Percentiles rank a stretch among this genome's conserved stretches.
phyloP scores from a whole-genome alignment of 2,329 filamentous ascomycete genomes.

The Myrmaecium sp. region DNA sequence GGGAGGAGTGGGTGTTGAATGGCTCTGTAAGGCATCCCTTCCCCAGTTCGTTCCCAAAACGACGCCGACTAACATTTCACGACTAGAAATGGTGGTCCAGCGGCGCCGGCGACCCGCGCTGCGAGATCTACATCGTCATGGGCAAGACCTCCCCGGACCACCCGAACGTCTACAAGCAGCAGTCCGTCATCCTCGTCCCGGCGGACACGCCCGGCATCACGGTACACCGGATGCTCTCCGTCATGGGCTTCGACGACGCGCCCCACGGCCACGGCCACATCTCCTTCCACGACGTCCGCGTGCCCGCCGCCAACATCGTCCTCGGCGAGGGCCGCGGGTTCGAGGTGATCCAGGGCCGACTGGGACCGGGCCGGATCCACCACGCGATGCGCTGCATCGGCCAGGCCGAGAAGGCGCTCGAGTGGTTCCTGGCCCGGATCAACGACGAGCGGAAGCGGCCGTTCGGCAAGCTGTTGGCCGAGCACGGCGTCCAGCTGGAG shows the following conservation, averaged over 20 bases:
- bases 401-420: constrained; percentile 70
- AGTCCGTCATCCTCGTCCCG: constrained; percentile 84
- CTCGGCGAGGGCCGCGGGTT: constrained; percentile 89
- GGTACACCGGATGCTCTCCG: constrained; percentile 83
- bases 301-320: constrained; percentile 69
- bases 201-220: constrained; percentile 67
- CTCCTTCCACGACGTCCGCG: constrained; percentile 73
- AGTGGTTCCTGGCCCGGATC: constrained; percentile 87
- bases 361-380: constrained; percentile 91
- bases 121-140: constrained; percentile 91
- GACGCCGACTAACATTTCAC: constrained; percentile 35
- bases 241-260: constrained; percentile 96
- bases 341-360: constrained; percentile 93
- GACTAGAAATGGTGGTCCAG: constrained; percentile 98
- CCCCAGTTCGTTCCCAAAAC: background rate
- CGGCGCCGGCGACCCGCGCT: constrained; percentile 82
- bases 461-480: constrained; percentile 71
- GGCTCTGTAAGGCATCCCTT: constrained; percentile 42
- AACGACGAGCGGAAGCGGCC: constrained; percentile 85
- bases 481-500: constrained; percentile 89
- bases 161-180: constrained; percentile 67
- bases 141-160: constrained; percentile 72
- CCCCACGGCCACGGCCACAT: constrained; percentile 95
- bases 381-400: constrained; percentile 95
- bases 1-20: constrained; percentile 80